Evolutionary conservation across 306 rosid species (phyloP).

Genomic region (Lathyrus oleraceus): DNA sequence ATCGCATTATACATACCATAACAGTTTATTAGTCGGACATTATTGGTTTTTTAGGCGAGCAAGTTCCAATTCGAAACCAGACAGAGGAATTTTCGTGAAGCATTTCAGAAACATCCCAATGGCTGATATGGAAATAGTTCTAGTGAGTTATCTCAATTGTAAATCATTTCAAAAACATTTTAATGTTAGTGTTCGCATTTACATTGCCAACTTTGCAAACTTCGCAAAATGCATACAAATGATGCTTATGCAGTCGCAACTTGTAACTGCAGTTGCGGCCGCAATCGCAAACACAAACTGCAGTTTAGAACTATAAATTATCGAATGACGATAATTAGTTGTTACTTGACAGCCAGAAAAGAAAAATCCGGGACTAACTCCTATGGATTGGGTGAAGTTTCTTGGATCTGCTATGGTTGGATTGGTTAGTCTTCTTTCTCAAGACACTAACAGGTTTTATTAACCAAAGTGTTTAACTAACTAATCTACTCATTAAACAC

Average conservation of each 20-base stretch:
- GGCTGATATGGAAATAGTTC: slow-evolving; percentile 98
- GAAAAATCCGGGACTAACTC: slow-evolving; percentile 95
- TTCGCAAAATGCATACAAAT: neutral
- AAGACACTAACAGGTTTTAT: neutral
- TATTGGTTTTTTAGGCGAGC: slow-evolving; percentile 49
- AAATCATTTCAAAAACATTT: neutral
- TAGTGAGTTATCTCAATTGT: slow-evolving; percentile 54
- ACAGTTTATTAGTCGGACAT: slow-evolving; percentile 20
- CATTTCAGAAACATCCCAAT: slow-evolving; percentile 88
- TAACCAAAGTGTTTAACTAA: neutral
- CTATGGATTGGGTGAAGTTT: slow-evolving; percentile 97
- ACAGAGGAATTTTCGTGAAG: slow-evolving; percentile 82
- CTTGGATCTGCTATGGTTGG: slow-evolving; percentile 83
- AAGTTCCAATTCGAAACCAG: slow-evolving; percentile 44
- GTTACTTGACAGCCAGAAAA: slow-evolving; percentile 78
- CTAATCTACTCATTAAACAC: slow-evolving; percentile 20
- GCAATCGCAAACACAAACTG: neutral
- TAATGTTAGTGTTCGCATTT: neutral
- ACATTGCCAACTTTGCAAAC: neutral
- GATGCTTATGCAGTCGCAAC: neutral
- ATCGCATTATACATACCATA: neutral
- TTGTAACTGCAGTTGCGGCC: neutral
- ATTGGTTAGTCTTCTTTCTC: slow-evolving; percentile 59
- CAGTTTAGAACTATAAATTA: neutral
- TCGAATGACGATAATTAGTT: neutral